phyloP scores from a whole-genome alignment of 2,329 filamentous ascomycete species.

The Cordyceps cicadae region DNA sequence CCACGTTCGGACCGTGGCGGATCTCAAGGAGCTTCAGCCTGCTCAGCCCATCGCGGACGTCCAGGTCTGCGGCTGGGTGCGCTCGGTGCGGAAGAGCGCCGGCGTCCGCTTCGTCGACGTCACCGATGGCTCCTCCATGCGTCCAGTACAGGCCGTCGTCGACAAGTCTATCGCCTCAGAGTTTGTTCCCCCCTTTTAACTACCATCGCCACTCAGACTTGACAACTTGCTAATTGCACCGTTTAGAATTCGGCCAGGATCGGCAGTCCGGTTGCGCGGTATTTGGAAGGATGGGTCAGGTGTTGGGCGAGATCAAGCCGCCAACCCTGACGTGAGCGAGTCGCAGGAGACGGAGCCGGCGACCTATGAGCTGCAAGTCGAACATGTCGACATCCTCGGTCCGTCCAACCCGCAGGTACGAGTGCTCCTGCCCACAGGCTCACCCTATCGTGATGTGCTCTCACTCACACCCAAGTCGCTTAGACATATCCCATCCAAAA shows the following conservation, averaged over 20 bases:
- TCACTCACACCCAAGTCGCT: background rate
- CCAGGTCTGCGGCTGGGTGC: constrained; percentile 68
- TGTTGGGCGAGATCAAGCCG: background rate
- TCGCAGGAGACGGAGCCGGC: constrained; percentile 5
- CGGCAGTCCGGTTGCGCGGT: constrained; percentile 70
- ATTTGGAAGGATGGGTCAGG: constrained; percentile 48
- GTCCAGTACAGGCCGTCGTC: constrained; percentile 73
- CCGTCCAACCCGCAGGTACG: constrained; percentile 70
- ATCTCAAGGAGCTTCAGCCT: constrained; percentile 46
- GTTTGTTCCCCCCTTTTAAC: constrained; percentile 42
- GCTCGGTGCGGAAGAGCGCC: constrained; percentile 82
- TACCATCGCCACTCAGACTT: constrained; percentile 11
- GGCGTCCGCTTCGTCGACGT: constrained; percentile 73
- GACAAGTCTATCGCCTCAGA: constrained; percentile 61
- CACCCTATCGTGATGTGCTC: background rate
- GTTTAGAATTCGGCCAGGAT: constrained; percentile 67
- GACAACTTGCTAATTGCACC: constrained; percentile 21
- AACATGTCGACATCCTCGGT: constrained; percentile 61
- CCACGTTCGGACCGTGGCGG: constrained; percentile 40
- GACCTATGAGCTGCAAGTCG: constrained; percentile 68
- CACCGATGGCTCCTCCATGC: constrained; percentile 76
- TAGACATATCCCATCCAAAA: constrained; percentile 92
- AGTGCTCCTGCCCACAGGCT: constrained; percentile 11
- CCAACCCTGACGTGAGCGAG: background rate
- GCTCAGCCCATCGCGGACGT: constrained; percentile 38